A percentile compares a stretch with the other conserved stretches of the same genome.
Conservation (phyloP, 129 eudicot species). For the Helichrysum umbraculigerum region DNA sequence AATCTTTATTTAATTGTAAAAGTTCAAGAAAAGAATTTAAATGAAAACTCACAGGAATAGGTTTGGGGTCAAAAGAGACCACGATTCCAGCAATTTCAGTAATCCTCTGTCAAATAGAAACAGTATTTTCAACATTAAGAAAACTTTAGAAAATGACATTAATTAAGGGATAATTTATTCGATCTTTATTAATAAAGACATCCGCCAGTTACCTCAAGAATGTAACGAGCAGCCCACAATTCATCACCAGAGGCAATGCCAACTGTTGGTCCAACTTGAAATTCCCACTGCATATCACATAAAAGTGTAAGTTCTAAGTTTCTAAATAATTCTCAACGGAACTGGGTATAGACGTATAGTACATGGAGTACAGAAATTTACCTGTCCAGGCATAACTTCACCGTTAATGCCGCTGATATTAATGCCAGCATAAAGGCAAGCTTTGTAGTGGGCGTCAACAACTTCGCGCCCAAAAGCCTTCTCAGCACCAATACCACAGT, state of each 20-base stretch:
- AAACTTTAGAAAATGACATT: background rate
- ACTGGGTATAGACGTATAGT: background rate
- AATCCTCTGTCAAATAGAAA: constrained; percentile 64
- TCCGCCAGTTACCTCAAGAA: constrained; percentile 65
- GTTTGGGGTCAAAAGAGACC: constrained; percentile 89
- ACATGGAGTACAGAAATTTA: constrained; percentile 24
- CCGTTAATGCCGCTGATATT: constrained; percentile 88
- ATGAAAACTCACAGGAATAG: constrained; percentile 57
- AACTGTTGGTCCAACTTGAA: constrained; percentile 92
- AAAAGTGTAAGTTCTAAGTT: background rate
- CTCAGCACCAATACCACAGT: constrained; percentile 89
- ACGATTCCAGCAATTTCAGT: constrained; percentile 92
- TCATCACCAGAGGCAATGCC: constrained; percentile 95
- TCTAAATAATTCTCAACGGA: too few relatives aligned
- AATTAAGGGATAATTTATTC: too few relatives aligned
- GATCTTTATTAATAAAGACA: background rate
- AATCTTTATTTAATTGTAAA: background rate
- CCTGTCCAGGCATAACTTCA: constrained; percentile 98
- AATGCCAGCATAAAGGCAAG: constrained; percentile 83
- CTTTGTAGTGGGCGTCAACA: constrained; percentile 88
- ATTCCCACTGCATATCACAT: constrained; percentile 72
- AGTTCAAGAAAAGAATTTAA: background rate
- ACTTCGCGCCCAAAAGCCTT: constrained; percentile 87
- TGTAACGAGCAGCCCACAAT: constrained; percentile 92
- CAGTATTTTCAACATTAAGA: background rate